Percentiles rank a stretch among this genome's conserved stretches.
Conservation (phyloP, 495 filamentous ascomycete species). For the Terfezia claveryi region DNA sequence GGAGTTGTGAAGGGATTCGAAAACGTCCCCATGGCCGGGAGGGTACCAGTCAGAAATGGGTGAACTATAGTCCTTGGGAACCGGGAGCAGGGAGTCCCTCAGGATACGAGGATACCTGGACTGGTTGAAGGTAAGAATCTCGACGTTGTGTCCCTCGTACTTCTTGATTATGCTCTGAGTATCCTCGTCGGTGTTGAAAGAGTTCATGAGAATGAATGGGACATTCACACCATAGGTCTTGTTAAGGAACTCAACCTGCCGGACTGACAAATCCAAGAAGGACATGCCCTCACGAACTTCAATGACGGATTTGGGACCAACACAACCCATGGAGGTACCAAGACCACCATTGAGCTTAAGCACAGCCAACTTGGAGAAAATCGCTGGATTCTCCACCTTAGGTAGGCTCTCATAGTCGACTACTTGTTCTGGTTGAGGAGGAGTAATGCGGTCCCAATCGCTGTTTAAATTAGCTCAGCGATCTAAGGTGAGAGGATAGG, state of each 20-base stretch:
- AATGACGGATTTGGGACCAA: constrained; percentile 98
- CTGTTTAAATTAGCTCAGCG: constrained; percentile 20
- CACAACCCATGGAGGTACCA: constrained; percentile 98
- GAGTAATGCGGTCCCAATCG: constrained; percentile 88
- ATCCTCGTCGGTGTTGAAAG: constrained; percentile 98
- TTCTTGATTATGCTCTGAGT: constrained; percentile 99
- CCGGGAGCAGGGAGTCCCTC: constrained; percentile 93
- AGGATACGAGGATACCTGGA: constrained; percentile 90
- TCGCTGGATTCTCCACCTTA: constrained; percentile 68
- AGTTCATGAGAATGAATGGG: constrained; percentile 99
- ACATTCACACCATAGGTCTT: constrained; percentile 93
- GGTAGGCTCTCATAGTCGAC: constrained; percentile 75
- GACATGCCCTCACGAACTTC: constrained; percentile 99
- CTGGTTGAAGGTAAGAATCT: constrained; percentile 99
- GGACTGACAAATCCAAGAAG: constrained; percentile 95
- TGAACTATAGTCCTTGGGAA: constrained; percentile 73
- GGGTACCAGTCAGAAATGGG: constrained; percentile 95
- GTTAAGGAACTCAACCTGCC: constrained; percentile 98
- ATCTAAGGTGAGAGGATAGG: constrained; percentile 8
- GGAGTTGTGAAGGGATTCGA: constrained; percentile 98
- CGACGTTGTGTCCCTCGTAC: constrained; percentile 98
- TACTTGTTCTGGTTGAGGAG: constrained; percentile 75
- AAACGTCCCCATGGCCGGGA: constrained; percentile 96
- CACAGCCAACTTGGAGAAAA: constrained; percentile 93
- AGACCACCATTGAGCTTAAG: constrained; percentile 99